Evolutionary conservation across 2,329 filamentous ascomycete genomes (phyloP), one percentile per base, ranked within the genome.

Genomic region (Sclerotinia sclerotiorum): DNA sequence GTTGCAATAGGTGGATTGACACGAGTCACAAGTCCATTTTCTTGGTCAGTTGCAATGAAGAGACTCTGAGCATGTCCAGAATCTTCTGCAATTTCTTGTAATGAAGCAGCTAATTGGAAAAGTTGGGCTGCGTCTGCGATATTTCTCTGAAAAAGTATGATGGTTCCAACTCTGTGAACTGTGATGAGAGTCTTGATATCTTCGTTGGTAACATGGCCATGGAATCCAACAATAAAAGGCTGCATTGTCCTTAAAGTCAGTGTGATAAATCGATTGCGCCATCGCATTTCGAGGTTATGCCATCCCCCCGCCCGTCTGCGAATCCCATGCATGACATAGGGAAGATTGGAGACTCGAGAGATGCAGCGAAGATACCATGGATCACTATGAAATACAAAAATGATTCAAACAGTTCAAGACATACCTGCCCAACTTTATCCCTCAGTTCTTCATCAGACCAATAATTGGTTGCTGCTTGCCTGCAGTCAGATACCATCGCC

Each of bases 171-270:
- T 48, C 79, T 79, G 70, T 81, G 78, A 5, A 78, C 78, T 24
- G 74, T 77, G 61, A 82, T 82, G 60, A 82, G 71, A 10, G 76
- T 79, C 70, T 80, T 81, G 71, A 82, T 80, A 67, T 81, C 78
- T 17, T 78, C 73, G 67, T 77, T 81, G 7, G 78, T 76, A 8
- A 75, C 75, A 54, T 78, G 74, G 54, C 79, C 80, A 69, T 81
- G 73, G 52, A 82, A 82, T 29, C 80, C 80, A 69, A 82, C 79
- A 51, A 80, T 79, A 68, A 83, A 82, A 56, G 82, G 78, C 80
- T 82, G 17, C 21, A 1, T 51, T 21, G 0, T 5, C 29, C 27
- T n/a, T 54, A 21, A 19, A 64, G 19, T 51, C 32, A 64, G 32
- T 17, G 5, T 27, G 21, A 11, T 42, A 48, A 15, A 13, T 35